Evolutionary conservation across 192 early-diverging fungal species (phyloP).

Genomic region (Coemansia sp.): DNA sequence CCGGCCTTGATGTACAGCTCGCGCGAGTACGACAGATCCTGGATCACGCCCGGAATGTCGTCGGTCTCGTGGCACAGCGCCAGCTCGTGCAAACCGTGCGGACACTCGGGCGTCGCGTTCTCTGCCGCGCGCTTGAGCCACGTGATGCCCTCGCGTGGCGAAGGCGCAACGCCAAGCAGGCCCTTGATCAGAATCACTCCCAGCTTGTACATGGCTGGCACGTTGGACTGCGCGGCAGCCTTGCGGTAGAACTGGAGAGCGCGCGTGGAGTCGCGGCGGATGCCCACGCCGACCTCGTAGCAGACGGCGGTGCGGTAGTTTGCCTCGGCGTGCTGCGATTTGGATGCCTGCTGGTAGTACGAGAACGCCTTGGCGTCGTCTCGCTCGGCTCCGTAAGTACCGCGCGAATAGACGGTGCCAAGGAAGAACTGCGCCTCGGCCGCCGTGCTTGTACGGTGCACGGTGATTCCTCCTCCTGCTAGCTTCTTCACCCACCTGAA

Average conservation of each 20-base stretch:
- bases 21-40: constrained; percentile 84
- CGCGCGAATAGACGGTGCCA: constrained; percentile 87
- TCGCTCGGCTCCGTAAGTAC: constrained; percentile 70
- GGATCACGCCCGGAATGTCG: constrained; percentile 69
- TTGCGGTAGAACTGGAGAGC: constrained; percentile 93
- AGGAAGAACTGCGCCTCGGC: constrained; percentile 93
- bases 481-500: constrained; percentile 87
- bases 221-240: constrained; percentile 86
- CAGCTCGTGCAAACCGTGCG: constrained; percentile 93
- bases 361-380: constrained; percentile 91
- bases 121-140: constrained; percentile 93
- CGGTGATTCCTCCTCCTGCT: constrained; percentile 63
- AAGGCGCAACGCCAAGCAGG: constrained; percentile 66
- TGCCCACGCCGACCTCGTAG: constrained; percentile 95
- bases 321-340: constrained; percentile 86
- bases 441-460: constrained; percentile 69
- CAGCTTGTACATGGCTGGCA: constrained; percentile 96
- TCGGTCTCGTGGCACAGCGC: constrained; percentile 81
- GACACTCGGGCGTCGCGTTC: constrained; percentile 88
- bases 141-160: constrained; percentile 89
- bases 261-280: constrained; percentile 75
- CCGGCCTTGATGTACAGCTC: constrained; percentile 93
- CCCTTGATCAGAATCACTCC: constrained; percentile 92
- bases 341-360: constrained; percentile 89
- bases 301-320: constrained; percentile 96